Base-by-base conservation (phyloP, 805 yeast species). In the Candida nitratophila region DNA sequence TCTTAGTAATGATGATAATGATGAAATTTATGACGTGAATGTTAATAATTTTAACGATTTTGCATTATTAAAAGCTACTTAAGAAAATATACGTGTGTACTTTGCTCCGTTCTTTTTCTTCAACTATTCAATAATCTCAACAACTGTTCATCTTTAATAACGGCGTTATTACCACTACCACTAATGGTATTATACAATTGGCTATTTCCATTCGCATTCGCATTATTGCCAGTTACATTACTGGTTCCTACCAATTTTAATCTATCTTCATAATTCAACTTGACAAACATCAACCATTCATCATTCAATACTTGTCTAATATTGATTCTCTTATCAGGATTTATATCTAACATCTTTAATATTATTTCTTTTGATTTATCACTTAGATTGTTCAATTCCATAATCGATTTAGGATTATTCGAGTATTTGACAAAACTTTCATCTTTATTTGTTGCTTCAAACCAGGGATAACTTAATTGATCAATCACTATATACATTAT, bases 401-500 rank as follows among this genome's bases (percentile, higher is more conserved):
- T n/a, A n/a, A n/a, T n/a, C n/a, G n/a, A n/a, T n/a, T n/a, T n/a
- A n/a, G n/a, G n/a, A n/a, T n/a, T n/a, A n/a, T n/a, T n/a, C n/a
- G n/a, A n/a, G 36, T 46, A 64, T 29, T 44, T 51, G 15, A 47
- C 48, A 40, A 43, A 60, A 16, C 49, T 50, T 7, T 57, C 61
- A 37, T 61, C 63, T 20, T n/a, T 34, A 5, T 52, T 41, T 29
- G 56, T 57, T 16, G 81, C 71, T 33, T 50, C 59, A 0, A 51
- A 48, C 83, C 83, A 77, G 2, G 81, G 81, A 37, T 64, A 66
- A 10, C 66, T 56, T 62, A 76, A 61, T 10, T 70, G 57, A 36
- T 50, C 63, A 20, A 77, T 52, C 40, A 71, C 70, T 49, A 74
- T 70, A 50, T 75, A 77, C 7, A 73, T 50, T 9, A 77, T 64